A percentile compares a stretch with the other conserved stretches of the same genome.
phyloP scores from a whole-genome alignment of 495 filamentous ascomycete species.

The Penicillium riverlandense region DNA sequence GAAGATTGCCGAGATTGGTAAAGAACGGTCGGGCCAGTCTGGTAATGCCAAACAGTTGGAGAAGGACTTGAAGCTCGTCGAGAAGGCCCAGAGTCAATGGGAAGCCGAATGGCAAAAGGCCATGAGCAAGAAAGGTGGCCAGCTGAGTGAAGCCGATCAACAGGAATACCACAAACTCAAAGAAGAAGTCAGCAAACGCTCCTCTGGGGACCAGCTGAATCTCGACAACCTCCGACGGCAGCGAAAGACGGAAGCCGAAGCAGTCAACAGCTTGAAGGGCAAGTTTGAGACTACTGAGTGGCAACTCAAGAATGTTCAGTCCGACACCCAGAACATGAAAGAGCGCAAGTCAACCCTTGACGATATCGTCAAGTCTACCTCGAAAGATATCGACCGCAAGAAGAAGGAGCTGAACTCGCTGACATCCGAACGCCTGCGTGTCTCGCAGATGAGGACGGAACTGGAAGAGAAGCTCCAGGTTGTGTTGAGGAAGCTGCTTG shows the following conservation, averaged over 20 bases:
- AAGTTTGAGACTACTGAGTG: slow-evolving; percentile 76
- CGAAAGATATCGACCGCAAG: slow-evolving; percentile 75
- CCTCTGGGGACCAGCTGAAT: slow-evolving; percentile 73
- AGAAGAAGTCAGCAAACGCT: slow-evolving; percentile 78
- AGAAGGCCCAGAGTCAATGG: slow-evolving; percentile 86
- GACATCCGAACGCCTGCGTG: slow-evolving; percentile 74
- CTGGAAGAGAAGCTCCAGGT: slow-evolving; percentile 86
- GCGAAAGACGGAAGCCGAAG: slow-evolving; percentile 81
- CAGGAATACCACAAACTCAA: slow-evolving; percentile 84
- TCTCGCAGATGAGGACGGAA: slow-evolving; percentile 73
- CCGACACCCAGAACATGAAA: slow-evolving; percentile 60
- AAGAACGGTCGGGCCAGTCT: slow-evolving; percentile 66
- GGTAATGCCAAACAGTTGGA: slow-evolving; percentile 59
- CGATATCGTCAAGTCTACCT: slow-evolving; percentile 54
- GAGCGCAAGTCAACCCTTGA: slow-evolving; percentile 58
- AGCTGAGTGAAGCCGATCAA: slow-evolving; percentile 76
- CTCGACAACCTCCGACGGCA: slow-evolving; percentile 79
- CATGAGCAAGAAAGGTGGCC: slow-evolving; percentile 76
- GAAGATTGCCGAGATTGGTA: slow-evolving; percentile 61
- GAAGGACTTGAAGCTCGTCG: slow-evolving; percentile 73
- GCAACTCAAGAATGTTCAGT: slow-evolving; percentile 63
- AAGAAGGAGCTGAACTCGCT: slow-evolving; percentile 84
- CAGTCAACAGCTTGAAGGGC: slow-evolving; percentile 74
- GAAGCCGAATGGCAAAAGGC: slow-evolving; percentile 78
- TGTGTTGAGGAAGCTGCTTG: slow-evolving; percentile 66